These are phyloP conservation scores for Metschnikowia dekortorum DNA, from an alignment of 805 yeast genomes.

Conservation along the genomic window DNA sequence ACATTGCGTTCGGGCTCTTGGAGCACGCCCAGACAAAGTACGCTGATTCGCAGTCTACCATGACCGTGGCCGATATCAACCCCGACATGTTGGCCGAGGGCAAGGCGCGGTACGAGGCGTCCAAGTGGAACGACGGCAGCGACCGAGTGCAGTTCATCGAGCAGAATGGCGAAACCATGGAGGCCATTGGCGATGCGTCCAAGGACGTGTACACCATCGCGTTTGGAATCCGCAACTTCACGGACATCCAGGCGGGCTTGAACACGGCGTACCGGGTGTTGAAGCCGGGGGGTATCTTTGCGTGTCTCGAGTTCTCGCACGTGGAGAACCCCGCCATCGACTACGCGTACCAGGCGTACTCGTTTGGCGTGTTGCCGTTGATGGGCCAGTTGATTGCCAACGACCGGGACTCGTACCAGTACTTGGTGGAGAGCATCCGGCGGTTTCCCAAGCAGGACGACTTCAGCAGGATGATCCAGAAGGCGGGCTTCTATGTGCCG, in stretches of 20 bases:
- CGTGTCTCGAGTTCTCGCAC: constrained; percentile 91
- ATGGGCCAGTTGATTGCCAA: constrained; percentile 95
- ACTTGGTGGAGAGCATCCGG: constrained; percentile 89
- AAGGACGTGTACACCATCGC: constrained; percentile 96
- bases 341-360: constrained; percentile 78
- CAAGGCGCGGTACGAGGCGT: constrained; percentile 60
- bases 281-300: constrained; percentile 97
- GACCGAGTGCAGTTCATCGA: constrained; percentile 75
- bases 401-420: constrained; percentile 94
- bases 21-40: constrained; percentile 82
- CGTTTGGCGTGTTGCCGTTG: constrained; percentile 80
- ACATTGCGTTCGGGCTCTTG: constrained; percentile 90
- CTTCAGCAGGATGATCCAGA: constrained; percentile 85
- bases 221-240: constrained; percentile 95
- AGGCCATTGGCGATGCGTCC: constrained; percentile 75
- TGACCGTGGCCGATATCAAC: constrained; percentile 93
- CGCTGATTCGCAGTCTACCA: constrained; percentile 69
- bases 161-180: constrained; percentile 90
- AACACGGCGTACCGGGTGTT: constrained; percentile 93
- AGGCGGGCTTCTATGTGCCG: constrained; percentile 86
- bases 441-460: constrained; percentile 90
- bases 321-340: constrained; percentile 78
- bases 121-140: constrained; percentile 53
- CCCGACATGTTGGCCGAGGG: constrained; percentile 96
- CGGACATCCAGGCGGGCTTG: constrained; percentile 89